Percentiles rank a stretch among this genome's conserved stretches.
Conservation (phyloP, 495 filamentous ascomycete genomes). For the Aspergillus cavernicola region DNA sequence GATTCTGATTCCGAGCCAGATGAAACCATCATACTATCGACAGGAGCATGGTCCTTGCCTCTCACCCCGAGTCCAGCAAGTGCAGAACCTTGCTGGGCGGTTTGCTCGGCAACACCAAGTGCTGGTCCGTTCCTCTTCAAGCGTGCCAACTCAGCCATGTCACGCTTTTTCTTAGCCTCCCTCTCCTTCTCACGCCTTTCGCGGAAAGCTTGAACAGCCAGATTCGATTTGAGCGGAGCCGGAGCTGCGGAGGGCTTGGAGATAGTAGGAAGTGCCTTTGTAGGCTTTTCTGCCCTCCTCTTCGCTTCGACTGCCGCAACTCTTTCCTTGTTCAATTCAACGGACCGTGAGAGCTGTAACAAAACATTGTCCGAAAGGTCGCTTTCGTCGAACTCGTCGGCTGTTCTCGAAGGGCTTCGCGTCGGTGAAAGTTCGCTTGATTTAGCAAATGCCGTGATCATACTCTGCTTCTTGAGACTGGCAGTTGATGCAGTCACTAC, state of each 20-base stretch:
- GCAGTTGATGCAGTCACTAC: slow-evolving; percentile 44
- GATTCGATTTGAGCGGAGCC: slow-evolving; percentile 33
- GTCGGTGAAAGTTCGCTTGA: slow-evolving; percentile 34
- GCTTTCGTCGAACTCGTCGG: slow-evolving; percentile 43
- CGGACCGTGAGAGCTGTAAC: slow-evolving; percentile 43
- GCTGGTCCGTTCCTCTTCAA: slow-evolving; percentile 54
- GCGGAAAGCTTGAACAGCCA: slow-evolving; percentile 50
- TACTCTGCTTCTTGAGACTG: slow-evolving; percentile 58
- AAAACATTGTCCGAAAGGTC: slow-evolving; percentile 40
- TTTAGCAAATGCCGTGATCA: slow-evolving; percentile 62
- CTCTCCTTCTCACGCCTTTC: slow-evolving; percentile 68
- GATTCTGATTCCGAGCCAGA: slow-evolving; percentile 69
- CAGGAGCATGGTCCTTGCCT: slow-evolving; percentile 72
- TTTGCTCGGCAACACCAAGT: slow-evolving; percentile 52
- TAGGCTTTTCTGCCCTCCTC: slow-evolving; percentile 31
- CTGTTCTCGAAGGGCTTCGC: slow-evolving; percentile 29
- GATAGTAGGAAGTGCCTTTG: slow-evolving; percentile 34
- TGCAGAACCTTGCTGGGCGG: slow-evolving; percentile 72
- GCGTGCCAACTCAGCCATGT: slow-evolving; percentile 62
- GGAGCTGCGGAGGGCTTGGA: slow-evolving; percentile 25
- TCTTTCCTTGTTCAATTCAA: slow-evolving; percentile 46
- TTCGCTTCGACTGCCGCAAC: slow-evolving; percentile 34
- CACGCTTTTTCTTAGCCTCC: slow-evolving; percentile 68
- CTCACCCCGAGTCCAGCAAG: slow-evolving; percentile 69
- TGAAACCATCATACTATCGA: slow-evolving; percentile 83